phyloP scores from a whole-genome alignment of 257 asterid species.

The Henckelia pumila region DNA sequence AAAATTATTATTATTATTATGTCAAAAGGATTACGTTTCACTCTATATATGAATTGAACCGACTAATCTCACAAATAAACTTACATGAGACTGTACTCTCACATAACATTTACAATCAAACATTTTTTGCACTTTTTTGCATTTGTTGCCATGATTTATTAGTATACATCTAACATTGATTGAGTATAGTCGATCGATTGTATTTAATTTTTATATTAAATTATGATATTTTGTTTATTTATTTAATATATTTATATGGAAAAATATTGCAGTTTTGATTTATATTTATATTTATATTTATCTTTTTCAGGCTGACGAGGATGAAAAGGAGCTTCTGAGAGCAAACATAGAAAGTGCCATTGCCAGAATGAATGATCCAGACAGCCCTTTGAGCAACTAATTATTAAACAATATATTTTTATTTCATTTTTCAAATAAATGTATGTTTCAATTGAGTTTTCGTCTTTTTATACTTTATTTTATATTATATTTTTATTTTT shows the following conservation, averaged over 20 bases:
- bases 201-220: too few species aligned
- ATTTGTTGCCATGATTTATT: not conserved
- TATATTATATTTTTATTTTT: too few species aligned
- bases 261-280: not conserved
- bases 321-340: constrained; percentile 50
- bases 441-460: constrained; percentile 1
- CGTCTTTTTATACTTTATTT: not conserved
- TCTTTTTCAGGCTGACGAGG: constrained; percentile 62
- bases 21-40: too few species aligned
- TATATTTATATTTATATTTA: too few species aligned
- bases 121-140: too few species aligned
- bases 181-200: not conserved
- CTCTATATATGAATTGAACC: too few species aligned
- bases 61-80: too few species aligned
- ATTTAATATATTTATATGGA: not conserved
- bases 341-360: constrained; percentile 63
- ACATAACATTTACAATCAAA: too few species aligned
- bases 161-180: too few species aligned
- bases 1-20: too few species aligned
- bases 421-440: not conserved
- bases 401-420: not conserved
- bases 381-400: constrained; percentile 58
- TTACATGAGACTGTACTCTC: too few species aligned
- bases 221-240: too few species aligned
- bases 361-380: constrained; percentile 56